phyloP scores from a whole-genome alignment of 108 stramenopile species.

The Skeletonema potamos region DNA sequence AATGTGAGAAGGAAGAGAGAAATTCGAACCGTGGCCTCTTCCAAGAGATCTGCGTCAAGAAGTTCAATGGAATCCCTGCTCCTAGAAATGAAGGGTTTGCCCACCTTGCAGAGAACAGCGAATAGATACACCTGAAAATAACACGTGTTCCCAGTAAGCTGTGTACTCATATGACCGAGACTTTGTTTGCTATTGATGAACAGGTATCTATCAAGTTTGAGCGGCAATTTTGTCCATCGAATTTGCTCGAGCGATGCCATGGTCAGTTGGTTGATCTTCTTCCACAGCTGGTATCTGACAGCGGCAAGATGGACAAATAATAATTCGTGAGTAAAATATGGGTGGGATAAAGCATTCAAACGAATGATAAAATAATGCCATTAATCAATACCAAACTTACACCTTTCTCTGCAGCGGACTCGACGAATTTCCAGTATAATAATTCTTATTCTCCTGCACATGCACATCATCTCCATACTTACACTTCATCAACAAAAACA shows the following conservation, averaged over 20 bases:
- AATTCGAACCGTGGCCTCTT: constrained; percentile 40
- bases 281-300: constrained; percentile 34
- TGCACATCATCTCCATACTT: constrained; percentile 54
- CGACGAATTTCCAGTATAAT: constrained; percentile 34
- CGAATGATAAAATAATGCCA: not conserved
- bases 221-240: constrained; percentile 17
- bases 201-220: constrained; percentile 41
- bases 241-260: constrained; percentile 3
- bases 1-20: constrained; percentile 52
- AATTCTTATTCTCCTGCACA: constrained; percentile 52
- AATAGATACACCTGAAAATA: constrained; percentile 62
- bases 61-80: constrained; percentile 28
- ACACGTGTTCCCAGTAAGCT: constrained; percentile 56
- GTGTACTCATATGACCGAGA: constrained; percentile 38
- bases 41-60: constrained; percentile 25
- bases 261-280: constrained; percentile 36
- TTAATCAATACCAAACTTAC: constrained; percentile 5
- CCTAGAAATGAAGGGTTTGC: constrained; percentile 35
- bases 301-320: not conserved
- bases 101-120: constrained; percentile 49
- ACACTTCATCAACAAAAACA: constrained; percentile 56
- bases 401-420: constrained; percentile 26
- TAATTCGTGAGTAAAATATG: not conserved
- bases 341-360: not conserved
- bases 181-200: constrained; percentile 38